Base-by-base conservation (phyloP, 78 protist species). In the Planoprotostelium fungivorum region DNA sequence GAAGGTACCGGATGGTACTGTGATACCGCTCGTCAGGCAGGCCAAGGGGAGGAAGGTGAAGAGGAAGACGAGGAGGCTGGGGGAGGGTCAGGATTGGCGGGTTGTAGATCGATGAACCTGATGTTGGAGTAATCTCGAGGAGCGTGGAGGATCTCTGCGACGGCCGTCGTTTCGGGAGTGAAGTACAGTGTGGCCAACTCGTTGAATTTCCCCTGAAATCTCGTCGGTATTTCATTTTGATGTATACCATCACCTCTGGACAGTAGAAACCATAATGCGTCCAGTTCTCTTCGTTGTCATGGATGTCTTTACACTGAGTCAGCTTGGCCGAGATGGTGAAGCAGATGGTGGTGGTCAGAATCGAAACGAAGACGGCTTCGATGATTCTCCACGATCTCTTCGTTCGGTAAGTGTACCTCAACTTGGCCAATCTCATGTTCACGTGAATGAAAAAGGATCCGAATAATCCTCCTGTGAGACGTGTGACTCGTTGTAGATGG, bases 401-500 rank as follows among this genome's bases (percentile, higher is more conserved):
- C 31, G 63, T n/a, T 37, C 87, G 87, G 88, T 88, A 89, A 9
- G 38, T 37, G 10, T 84, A 29, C 84, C 94, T 85, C 92, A 89
- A 89, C n/a, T 73, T 86, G 0, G 89, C 38, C 28, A 92, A 10
- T 36, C 92, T 36, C 1, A 89, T 90, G 84, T 92, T 92, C 25
- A 85, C 63, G 36, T 73, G 31, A 1, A 92, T 92, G 37, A 92
- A 92, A 28, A 92, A 86, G 29, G 94, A 91, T 51, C 94, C 94
- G 0, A 92, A 9, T 39, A 92, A 28, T 35, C 94, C 94, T 63
- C 94, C 94, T 51, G 16, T 51, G 16, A 51, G n/a, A 25, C 73
- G 16, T 51, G 5, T 51, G 5, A 51, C 16, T 51, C 73, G 5
- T 51, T 51, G 31, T 16, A 51, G 16, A 16, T 51, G 31, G 5